Base-by-base conservation (phyloP, 2,329 filamentous ascomycete genomes). In the Paraphaeosphaeria minitans region DNA sequence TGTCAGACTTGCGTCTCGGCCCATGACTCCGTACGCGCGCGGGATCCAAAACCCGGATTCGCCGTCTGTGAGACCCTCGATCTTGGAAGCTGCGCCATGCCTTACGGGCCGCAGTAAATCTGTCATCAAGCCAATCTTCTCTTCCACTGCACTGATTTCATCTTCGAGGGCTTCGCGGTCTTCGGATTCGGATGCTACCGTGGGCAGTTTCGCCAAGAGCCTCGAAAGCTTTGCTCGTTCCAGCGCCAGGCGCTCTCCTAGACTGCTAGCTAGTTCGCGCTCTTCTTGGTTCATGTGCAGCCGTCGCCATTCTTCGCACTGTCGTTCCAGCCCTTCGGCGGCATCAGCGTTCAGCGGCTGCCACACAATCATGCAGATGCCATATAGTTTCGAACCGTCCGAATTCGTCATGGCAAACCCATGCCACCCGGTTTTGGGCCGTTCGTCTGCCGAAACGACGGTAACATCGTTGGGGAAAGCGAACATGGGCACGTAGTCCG, bases 401-500 rank as follows among this genome's bases (percentile, higher is more conserved):
- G 91, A 91, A 22, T 90, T 90, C 2, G 95, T 99, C 95, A 99
- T 98, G 62, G 92, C 93, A 73, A 99, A 99, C 50, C 95, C 95
- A 78, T 99, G 95, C 95, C 95, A 99, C 24, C 93, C 97, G n/a
- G 95, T 94, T 61, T 93, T 85, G 0, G 95, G 95, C 61, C 93
- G 86, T 74, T 97, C 92, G 71, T 99, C 95, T 1, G 93, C 93
- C 1, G 95, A 97, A 10, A 98, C 92, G 53, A 99, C 95, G 63
- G 93, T 93, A 68, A 99, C 95, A 76, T 99, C 95, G 77, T 98
- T 97, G 47, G 95, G 95, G 70, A 98, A 99, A 55, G 95, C 93
- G 77, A 99, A 99, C 95, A 99, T 98, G 57, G 95, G 95, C 19
- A 99, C 92, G 71, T 97, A 99, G 74, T 99, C 95, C 0, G 95